Percentiles rank a stretch among this genome's conserved stretches.
These are phyloP conservation scores for Aspergillus bridgeri DNA, from an alignment of 495 filamentous ascomycete genomes.

Conservation along the genomic window DNA sequence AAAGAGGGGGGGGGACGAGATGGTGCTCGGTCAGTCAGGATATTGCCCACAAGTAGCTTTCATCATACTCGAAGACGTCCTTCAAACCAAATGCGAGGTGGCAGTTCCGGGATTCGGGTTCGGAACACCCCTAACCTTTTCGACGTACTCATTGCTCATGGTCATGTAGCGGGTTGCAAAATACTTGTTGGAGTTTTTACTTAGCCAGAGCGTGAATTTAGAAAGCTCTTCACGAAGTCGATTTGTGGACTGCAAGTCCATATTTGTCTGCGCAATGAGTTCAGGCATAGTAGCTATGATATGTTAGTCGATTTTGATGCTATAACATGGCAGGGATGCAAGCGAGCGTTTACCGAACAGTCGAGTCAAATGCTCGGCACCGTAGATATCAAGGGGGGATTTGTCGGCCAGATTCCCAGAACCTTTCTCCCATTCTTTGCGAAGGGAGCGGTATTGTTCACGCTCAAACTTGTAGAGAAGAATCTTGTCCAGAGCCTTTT, in stretches of 20 bases:
- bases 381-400: conserved; percentile 74
- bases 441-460: conserved; percentile 71
- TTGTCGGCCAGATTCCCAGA: conserved; percentile 61
- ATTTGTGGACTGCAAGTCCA: conserved; percentile 86
- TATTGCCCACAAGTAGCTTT: neutral
- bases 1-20: neutral
- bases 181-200: conserved; percentile 66
- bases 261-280: conserved; percentile 92
- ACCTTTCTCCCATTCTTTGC: conserved; percentile 55
- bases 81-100: conserved; percentile 28
- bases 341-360: conserved; percentile 67
- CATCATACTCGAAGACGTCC: neutral
- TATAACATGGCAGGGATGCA: neutral
- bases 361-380: conserved; percentile 84
- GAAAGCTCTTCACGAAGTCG: conserved; percentile 82
- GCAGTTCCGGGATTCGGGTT: conserved; percentile 27
- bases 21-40: neutral
- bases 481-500: conserved; percentile 77
- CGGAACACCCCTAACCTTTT: conserved; percentile 44
- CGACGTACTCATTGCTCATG: conserved; percentile 56
- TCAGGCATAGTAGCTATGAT: conserved; percentile 82
- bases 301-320: conserved; percentile 11
- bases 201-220: conserved; percentile 77
- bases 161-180: conserved; percentile 76
- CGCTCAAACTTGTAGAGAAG: conserved; percentile 92